Evolutionary conservation across 1,139 yeast species (phyloP), one percentile per base, ranked within the genome.

Genomic region (Pichia terricola): DNA sequence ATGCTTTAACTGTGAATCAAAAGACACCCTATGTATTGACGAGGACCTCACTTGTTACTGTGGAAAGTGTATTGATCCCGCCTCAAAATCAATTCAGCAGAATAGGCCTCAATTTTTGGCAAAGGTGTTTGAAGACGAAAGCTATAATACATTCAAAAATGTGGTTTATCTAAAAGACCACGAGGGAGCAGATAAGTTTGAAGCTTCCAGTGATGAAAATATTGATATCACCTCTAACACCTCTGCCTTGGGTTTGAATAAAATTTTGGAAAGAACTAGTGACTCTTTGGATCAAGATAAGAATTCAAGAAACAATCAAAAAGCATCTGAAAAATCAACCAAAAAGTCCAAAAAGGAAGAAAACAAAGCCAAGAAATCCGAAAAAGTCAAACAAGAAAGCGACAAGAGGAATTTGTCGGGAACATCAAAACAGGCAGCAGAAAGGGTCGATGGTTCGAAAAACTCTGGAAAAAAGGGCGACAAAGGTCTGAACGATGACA

Each of bases 1-100:
- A 28, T 48, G 51, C 25, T 34, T 37, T 32, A 37, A 22, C 5
- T 48, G 51, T 37, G 28, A 33, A 4, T 42, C 45, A 1, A 37
- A 25, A 3, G 27, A 39, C n/a, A 16, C 39, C 30, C 35, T 46
- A 22, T 32, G 36, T 5, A 8, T 41, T 10, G 28, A 40, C 16
- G 38, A 34, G 2, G 42, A 42, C 31, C 26, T 38, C 3, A 39
- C 28, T 10, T 11, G 42, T 32, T 44, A 33, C 28, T 48, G 51
- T 40, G 30, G 28, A 6, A 40, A 38, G 7, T 48, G 49, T 39
- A 3, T 22, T 1, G 39, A 34, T 31, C 5, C 26, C 31, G 35
- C 37, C 5, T 9, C n/a, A 4, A 32, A 35, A 10, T 27, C 45
- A 4, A 27, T 39, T 27, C 31, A 30, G 7, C 28, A 28, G 22